These are phyloP conservation scores for Aspergillus sp. DNA, from an alignment of 2,329 filamentous ascomycete genomes.

Conservation along the genomic window DNA sequence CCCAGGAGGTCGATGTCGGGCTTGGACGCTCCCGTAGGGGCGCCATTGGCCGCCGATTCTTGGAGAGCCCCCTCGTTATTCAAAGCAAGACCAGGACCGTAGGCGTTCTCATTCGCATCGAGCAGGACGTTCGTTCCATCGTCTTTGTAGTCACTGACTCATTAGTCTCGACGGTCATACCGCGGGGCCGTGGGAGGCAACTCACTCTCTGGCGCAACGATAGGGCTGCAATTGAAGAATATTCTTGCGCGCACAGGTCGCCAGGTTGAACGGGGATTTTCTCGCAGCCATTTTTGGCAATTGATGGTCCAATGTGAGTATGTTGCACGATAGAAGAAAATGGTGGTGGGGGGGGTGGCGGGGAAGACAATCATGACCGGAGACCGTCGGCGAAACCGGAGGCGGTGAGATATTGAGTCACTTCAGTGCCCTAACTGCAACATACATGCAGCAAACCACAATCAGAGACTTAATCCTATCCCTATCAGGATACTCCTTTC, in stretches of 20 bases:
- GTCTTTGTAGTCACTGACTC: conserved; percentile 90
- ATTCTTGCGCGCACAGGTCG: conserved; percentile 73
- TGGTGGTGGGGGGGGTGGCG: conserved; percentile 17
- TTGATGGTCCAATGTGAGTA: not conserved
- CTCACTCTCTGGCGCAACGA: conserved; percentile 78
- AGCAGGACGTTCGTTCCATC: conserved; percentile 93
- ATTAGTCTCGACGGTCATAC: conserved; percentile 20
- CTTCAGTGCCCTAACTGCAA: too few species aligned
- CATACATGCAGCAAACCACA: too few species aligned
- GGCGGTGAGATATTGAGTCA: conserved; percentile 1
- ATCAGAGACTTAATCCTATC: too few species aligned
- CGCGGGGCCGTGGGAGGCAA: conserved; percentile 16
- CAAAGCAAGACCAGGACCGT: conserved; percentile 72
- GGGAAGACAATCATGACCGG: conserved; percentile 9
- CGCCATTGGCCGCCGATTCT: conserved; percentile 40
- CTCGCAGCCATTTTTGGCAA: conserved; percentile 33
- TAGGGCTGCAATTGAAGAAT: conserved; percentile 76
- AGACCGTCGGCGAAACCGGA: conserved; percentile 16
- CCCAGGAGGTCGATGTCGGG: conserved; percentile 73
- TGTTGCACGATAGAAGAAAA: conserved; percentile 10
- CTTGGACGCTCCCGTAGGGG: conserved; percentile 40
- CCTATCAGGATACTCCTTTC: too few species aligned
- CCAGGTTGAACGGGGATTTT: conserved; percentile 65
- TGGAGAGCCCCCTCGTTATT: conserved; percentile 49
- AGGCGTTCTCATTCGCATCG: conserved; percentile 97